Base-by-base conservation (phyloP, 2,329 filamentous ascomycete species). In the Cladosporium phlei region DNA sequence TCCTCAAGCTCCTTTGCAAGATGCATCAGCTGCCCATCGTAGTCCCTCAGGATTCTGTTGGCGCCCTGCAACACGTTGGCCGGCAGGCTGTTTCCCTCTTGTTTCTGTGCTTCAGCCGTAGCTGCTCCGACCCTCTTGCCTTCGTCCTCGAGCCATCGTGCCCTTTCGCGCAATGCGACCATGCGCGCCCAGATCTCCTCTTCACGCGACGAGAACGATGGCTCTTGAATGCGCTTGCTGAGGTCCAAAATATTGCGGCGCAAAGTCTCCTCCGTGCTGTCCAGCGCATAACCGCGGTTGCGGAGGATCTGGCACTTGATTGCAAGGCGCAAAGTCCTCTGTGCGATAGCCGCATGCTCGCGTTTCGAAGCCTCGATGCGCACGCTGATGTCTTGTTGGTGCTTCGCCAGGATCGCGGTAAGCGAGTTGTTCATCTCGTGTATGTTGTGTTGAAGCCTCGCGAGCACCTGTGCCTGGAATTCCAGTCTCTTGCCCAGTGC, bases 131-230 rank as follows among this genome's bases (percentile, higher is more conserved):
- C 72, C 68, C 81, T 83, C 62, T 84, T 85, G 48, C 88, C 75
- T 70, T 93, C 86, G 57, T 79, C 80, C 60, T 84, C 83, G 56
- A 94, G 67, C 58, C 81, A 77, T 55, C 83, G 79, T 17, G 85
- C 83, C 54, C 88, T 80, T 51, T 86, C 85, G 53, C 85, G 75
- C 38, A 93, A 71, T 28, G 84, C 78, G 38, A 89, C 83, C 69
- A 93, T 78, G 35, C 87, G 74, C 54, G 86, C 88, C 87, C 87
- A 93, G 34, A 93, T 80, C 70, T 93, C 87, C 66, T 93, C 88
- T 61, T 88, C 83, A 55, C 86, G 74, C 2, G 86, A 86, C 28
- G 79, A 78, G 46, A 91, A 75, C 6, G 82, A 82, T 6, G 88
- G 87, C 59, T 93, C 87, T 53, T 82, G 80, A 21, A 88, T 79